phyloP scores from a whole-genome alignment of 2,329 filamentous ascomycete species.

The Triangularia setosa region DNA sequence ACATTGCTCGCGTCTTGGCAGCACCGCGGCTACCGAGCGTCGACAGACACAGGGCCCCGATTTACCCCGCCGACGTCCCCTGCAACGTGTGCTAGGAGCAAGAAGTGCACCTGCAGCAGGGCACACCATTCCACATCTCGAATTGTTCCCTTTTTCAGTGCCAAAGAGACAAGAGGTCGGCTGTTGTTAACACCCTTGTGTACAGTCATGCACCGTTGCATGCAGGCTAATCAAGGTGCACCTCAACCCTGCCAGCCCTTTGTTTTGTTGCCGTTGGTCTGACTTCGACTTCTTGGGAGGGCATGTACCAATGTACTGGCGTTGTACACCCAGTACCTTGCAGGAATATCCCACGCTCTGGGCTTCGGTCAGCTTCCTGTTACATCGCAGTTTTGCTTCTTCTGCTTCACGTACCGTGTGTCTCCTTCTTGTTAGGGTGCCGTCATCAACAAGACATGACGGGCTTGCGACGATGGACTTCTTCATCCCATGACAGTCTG shows the following conservation, averaged over 20 bases:
- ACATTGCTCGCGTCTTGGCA: background rate
- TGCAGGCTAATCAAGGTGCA: background rate
- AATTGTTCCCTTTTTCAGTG: background rate
- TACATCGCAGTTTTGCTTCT: constrained; percentile 11
- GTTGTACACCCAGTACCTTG: background rate
- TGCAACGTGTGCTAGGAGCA: background rate
- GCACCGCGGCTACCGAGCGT: background rate
- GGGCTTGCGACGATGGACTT: background rate
- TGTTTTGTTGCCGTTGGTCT: background rate
- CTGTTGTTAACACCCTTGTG: background rate
- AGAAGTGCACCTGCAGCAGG: background rate
- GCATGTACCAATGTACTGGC: background rate
- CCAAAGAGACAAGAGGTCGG: background rate
- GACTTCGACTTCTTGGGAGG: background rate
- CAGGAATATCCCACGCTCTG: background rate
- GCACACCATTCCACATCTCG: background rate
- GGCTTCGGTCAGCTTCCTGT: background rate
- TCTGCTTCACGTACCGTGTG: constrained; percentile 6
- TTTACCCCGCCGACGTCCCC: constrained; percentile 1
- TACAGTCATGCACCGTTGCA: no score
- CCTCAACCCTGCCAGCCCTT: background rate
- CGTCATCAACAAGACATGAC: background rate
- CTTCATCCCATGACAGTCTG: constrained; percentile 15
- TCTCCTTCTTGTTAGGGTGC: background rate
- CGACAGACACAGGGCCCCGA: background rate